Evolutionary conservation across 1,284 basidiomycete species (phyloP), one percentile per base, ranked within the genome.

Genomic region (Irpex sp.): DNA sequence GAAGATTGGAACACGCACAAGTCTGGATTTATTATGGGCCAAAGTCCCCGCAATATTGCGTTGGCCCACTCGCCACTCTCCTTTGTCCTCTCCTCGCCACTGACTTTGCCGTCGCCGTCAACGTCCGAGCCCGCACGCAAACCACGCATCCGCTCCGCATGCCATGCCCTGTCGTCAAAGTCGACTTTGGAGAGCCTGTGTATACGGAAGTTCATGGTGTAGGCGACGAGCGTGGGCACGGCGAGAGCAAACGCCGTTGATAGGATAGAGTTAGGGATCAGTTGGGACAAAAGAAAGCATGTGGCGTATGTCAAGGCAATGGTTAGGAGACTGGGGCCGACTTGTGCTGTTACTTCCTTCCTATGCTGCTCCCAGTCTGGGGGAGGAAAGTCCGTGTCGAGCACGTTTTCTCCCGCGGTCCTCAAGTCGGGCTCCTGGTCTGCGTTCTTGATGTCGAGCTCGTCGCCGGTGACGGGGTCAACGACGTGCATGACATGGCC

Each of bases 51-150:
- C 50, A 79, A 61, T 11, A 78, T 51, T 17, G 73, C 66, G 60
- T 79, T 79, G 26, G 73, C 68, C 78, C 78, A 79, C 59, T 79
- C 78, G 13, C 74, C 74, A 58, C 77, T 78, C 68, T 79, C 78
- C 33, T 72, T 71, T 35, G 71, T 70, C 17, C 75, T 69, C 61
- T 76, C 77, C 19, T 74, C 69, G n/a, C 63, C 67, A 1, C 60
- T 66, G 4, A 74, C 69, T 33, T 69, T 67, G 0, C 74, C 75
- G 55, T 78, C 74, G 1, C 68, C 66, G 59, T 76, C 71, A 0
- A 70, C 61, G 61, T 77, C 75, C 2, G 68, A 66, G 5, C 75
- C 76, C 0, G 75, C 76, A 2, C 65, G 64, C 36, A 76, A 62
- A 5, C 77, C 77, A n/a, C 76, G 75, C 60, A 72, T 67, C 11